Conservation (phyloP, 225 moss, liverwort and hornwort genomes). For the Polytrichum formosum region DNA sequence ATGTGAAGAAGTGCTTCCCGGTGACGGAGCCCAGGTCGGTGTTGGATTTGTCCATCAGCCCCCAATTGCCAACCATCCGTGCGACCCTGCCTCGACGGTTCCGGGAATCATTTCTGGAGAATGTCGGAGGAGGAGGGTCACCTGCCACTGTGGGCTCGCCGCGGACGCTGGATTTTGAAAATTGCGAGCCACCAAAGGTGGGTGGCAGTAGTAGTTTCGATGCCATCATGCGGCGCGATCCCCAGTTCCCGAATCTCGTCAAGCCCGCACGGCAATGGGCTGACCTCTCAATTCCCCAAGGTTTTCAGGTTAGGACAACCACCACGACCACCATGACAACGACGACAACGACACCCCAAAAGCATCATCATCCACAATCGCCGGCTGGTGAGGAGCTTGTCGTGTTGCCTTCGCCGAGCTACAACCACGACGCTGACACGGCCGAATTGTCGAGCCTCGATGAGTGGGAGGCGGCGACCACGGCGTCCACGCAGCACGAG, state of each 20-base stretch:
- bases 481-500: conserved; percentile 49
- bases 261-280: conserved; percentile 14
- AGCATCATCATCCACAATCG: too few relatives aligned
- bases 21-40: conserved; percentile 68
- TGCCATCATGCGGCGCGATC: conserved; percentile 10
- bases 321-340: too few relatives aligned
- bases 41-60: conserved; percentile 71
- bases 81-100: conserved; percentile 53
- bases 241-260: conserved; percentile 32
- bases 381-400: conserved; percentile 18
- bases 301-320: conserved; percentile 9
- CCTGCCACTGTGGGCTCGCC: conserved; percentile 29
- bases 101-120: conserved; percentile 57
- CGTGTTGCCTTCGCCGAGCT: conserved; percentile 25
- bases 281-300: conserved; percentile 25
- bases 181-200: conserved; percentile 11
- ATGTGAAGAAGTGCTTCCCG: conserved; percentile 36
- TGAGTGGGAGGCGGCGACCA: conserved; percentile 65
- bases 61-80: conserved; percentile 46
- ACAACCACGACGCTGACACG: background rate
- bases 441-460: conserved; percentile 42
- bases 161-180: conserved; percentile 54
- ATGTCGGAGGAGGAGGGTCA: conserved; percentile 22
- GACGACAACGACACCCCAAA: too few relatives aligned
- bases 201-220: conserved; percentile 6